Percentiles rank a stretch among this genome's conserved stretches.
phyloP scores from a whole-genome alignment of 192 early-diverging fungal species.

The Coemansia reversa region DNA sequence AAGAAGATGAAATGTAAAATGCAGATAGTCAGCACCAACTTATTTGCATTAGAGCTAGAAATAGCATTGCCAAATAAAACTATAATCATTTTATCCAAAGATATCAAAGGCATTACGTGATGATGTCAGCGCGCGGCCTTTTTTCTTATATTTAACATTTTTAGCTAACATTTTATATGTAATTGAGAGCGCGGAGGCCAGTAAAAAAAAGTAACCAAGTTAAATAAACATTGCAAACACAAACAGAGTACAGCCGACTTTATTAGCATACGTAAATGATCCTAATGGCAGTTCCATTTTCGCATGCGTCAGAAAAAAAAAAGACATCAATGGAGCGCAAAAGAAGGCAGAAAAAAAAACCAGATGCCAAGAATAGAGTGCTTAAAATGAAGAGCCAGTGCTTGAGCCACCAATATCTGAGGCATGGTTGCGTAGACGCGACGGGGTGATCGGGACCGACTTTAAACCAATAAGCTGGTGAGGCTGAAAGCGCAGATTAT shows the following conservation, averaged over 20 bases:
- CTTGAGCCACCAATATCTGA: constrained; percentile 38
- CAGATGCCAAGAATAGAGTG: background rate
- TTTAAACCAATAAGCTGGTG: constrained; percentile 24
- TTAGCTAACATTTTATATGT: too few relatives aligned
- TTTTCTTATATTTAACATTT: too few relatives aligned
- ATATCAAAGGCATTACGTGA: too few relatives aligned
- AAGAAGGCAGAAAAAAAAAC: constrained; percentile 4
- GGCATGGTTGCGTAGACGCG: constrained; percentile 38
- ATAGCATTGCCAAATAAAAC: too few relatives aligned
- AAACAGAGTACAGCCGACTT: background rate
- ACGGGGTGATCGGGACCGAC: constrained; percentile 38
- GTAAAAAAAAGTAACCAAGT: background rate
- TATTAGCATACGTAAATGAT: background rate
- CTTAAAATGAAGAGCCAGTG: constrained; percentile 27
- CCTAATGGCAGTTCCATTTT: background rate
- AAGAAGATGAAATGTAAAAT: too few relatives aligned
- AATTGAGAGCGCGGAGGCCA: background rate
- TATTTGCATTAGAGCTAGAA: too few relatives aligned
- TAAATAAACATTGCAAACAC: background rate
- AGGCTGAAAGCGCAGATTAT: constrained; percentile 15
- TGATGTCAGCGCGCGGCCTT: too few relatives aligned
- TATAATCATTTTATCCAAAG: too few relatives aligned
- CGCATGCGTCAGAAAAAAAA: background rate
- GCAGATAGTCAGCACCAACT: too few relatives aligned
- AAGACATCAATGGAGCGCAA: background rate